Evolutionary conservation across 768 basidiomycete genomes (phyloP).

Genomic region (Tulasnella sp.): DNA sequence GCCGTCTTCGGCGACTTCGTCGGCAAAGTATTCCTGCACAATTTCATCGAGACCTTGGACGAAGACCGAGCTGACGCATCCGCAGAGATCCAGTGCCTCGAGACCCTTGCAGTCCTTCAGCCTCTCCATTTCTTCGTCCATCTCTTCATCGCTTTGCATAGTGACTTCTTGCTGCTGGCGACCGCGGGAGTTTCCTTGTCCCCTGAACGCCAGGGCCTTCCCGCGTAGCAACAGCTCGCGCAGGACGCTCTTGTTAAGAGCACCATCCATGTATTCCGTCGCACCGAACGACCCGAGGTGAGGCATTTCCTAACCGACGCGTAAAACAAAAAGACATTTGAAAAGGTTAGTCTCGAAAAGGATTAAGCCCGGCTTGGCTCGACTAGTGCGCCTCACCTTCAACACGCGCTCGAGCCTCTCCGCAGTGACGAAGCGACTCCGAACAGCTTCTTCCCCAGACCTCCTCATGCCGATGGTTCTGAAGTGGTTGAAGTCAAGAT

Average conservation of each 20-base stretch:
- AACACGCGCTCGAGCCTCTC: slow-evolving; percentile 74
- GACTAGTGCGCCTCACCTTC: slow-evolving; percentile 50
- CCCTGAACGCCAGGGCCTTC: slow-evolving; percentile 52
- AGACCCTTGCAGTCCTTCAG: slow-evolving; percentile 48
- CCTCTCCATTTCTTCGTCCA: slow-evolving; percentile 38
- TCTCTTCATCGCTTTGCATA: slow-evolving; percentile 70
- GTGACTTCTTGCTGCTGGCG: slow-evolving; percentile 37
- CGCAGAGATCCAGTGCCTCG: slow-evolving; percentile 88
- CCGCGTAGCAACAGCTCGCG: slow-evolving; percentile 90
- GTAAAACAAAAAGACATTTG: neutral
- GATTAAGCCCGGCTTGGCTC: neutral
- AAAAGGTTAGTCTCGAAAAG: slow-evolving; percentile 1
- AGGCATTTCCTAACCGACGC: slow-evolving; percentile 66
- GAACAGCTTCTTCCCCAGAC: slow-evolving; percentile 82
- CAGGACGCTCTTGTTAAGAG: slow-evolving; percentile 77
- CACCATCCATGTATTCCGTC: slow-evolving; percentile 97
- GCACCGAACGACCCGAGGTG: slow-evolving; percentile 87
- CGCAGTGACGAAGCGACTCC: slow-evolving; percentile 88
- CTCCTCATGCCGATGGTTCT: slow-evolving; percentile 94
- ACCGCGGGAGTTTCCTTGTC: slow-evolving; percentile 22
- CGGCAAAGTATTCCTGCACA: slow-evolving; percentile 42
- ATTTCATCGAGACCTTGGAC: slow-evolving; percentile 81
- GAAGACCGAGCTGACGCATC: slow-evolving; percentile 89
- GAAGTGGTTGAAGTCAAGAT: slow-evolving; percentile 95
- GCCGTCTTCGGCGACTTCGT: slow-evolving; percentile 19